These are phyloP conservation scores for Blastosporella zonata DNA, from an alignment of 1,284 basidiomycete genomes.

Conservation along the genomic window DNA sequence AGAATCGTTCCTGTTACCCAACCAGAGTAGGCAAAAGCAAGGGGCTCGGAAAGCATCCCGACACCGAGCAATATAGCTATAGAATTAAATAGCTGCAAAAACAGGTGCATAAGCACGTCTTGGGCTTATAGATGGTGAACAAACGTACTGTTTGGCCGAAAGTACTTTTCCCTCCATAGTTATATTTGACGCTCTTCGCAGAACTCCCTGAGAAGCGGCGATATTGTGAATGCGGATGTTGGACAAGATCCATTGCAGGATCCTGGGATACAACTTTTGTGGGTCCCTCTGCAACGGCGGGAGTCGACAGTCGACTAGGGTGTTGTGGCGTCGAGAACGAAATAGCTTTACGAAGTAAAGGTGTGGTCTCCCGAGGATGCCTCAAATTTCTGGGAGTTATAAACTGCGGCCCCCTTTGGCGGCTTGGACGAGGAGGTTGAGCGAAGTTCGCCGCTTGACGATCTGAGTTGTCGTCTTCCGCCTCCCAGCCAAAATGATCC, in stretches of 20 bases:
- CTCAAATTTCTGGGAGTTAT: not conserved
- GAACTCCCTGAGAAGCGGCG: conserved; percentile 32
- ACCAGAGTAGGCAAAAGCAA: conserved; percentile 85
- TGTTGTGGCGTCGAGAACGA: conserved; percentile 29
- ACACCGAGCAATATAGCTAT: conserved; percentile 86
- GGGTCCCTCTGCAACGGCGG: conserved; percentile 7
- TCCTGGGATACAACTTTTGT: conserved; percentile 1
- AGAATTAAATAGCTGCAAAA: conserved; percentile 79
- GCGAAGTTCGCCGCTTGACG: conserved; percentile 1
- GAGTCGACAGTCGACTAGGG: conserved; percentile 19
- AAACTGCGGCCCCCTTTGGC: not conserved
- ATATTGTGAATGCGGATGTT: conserved; percentile 11
- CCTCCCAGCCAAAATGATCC: conserved; percentile 27
- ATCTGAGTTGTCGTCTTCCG: conserved; percentile 31
- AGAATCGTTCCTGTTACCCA: conserved; percentile 78
- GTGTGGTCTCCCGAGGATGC: conserved; percentile 30
- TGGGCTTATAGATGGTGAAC: not conserved
- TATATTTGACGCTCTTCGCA: conserved; percentile 26
- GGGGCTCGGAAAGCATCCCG: conserved; percentile 86
- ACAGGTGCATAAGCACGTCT: conserved; percentile 1
- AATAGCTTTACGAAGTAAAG: conserved; percentile 42
- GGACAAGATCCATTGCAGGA: not conserved
- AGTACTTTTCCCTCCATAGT: conserved; percentile 60
- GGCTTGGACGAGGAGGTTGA: conserved; percentile 2
- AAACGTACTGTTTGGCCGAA: conserved; percentile 74